Conservation (phyloP, 2,329 filamentous ascomycete genomes). For the Cordyceps javanica region DNA sequence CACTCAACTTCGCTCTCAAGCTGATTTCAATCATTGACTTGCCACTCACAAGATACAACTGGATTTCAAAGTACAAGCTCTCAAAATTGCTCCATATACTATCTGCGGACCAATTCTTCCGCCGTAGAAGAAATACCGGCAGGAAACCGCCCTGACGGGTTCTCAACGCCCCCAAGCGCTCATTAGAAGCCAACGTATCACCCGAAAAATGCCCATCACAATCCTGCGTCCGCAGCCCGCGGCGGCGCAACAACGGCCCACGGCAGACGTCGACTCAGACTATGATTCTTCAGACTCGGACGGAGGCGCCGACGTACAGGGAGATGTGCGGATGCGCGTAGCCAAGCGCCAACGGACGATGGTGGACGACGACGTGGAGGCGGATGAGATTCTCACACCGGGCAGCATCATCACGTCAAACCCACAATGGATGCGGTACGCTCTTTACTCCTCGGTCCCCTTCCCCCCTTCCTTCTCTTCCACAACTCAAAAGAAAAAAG, state of each 20-base stretch:
- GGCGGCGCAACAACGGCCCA: constrained; percentile 20
- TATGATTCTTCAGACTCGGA: constrained; percentile 32
- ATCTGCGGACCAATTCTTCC: neutral
- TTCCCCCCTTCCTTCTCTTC: too few species aligned
- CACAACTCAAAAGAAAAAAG: too few species aligned
- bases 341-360: constrained; percentile 32
- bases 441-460: neutral
- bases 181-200: neutral
- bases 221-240: constrained; percentile 37
- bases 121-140: neutral
- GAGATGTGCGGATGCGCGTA: constrained; percentile 39
- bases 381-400: constrained; percentile 68
- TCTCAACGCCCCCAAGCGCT: neutral
- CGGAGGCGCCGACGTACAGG: constrained; percentile 40
- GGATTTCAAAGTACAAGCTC: neutral
- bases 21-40: neutral
- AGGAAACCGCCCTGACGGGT: too few species aligned
- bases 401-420: constrained; percentile 85
- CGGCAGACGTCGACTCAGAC: constrained; percentile 19
- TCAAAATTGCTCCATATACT: neutral
- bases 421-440: constrained; percentile 89
- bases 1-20: constrained; percentile 3
- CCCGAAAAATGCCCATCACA: constrained; percentile 39
- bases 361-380: constrained; percentile 20
- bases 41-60: neutral